Percentiles rank a stretch among this genome's conserved stretches.
Evolutionary conservation across 208 protist genomes (phyloP).

Genomic region (Acanthamoeba lenticulata): DNA sequence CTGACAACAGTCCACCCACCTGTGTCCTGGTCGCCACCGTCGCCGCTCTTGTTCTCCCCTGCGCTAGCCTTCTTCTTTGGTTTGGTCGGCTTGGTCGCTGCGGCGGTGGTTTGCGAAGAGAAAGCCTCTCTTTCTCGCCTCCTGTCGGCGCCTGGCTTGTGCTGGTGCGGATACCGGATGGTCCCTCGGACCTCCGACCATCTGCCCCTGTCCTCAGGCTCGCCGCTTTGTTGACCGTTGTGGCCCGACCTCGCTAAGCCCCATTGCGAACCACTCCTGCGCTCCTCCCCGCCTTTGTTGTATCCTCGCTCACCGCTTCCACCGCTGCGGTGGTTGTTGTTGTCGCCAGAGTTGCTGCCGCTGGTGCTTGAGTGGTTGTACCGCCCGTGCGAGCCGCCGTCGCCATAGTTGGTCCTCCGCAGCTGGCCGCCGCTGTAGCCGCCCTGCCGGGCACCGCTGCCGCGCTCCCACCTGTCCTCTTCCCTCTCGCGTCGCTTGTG

Average conservation of each 20-base stretch:
- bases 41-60: background rate
- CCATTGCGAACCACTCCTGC: background rate
- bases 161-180: background rate
- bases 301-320: no score
- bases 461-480: background rate
- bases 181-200: background rate
- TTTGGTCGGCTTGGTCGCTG: background rate
- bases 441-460: background rate
- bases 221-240: background rate
- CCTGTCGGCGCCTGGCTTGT: background rate
- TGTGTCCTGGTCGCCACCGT: background rate
- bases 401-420: background rate
- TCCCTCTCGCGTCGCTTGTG: background rate
- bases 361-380: background rate
- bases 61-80: background rate
- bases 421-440: background rate
- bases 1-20: background rate
- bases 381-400: background rate
- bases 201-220: background rate
- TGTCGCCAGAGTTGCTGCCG: no score
- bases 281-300: background rate
- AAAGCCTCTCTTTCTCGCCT: background rate
- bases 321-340: no score
- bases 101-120: background rate
- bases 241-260: background rate